Percentiles rank a stretch among this genome's conserved stretches.
phyloP scores from a whole-genome alignment of 257 asterid genomes.

The Solanum chilense region DNA sequence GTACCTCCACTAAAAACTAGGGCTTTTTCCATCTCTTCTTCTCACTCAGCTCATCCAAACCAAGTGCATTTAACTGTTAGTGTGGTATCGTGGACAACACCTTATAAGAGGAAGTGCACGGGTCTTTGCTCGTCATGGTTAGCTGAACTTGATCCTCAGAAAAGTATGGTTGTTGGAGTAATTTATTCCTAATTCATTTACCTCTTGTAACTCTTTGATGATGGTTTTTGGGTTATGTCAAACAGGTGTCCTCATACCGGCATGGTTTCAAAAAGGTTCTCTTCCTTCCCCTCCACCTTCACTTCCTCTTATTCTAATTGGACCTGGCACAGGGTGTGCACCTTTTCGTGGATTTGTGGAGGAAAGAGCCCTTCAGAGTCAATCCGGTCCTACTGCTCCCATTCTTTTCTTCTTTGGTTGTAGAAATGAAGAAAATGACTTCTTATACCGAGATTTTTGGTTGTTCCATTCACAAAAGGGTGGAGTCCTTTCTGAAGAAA shows the following conservation, averaged over 20 bases:
- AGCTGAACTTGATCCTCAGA: constrained; percentile 73
- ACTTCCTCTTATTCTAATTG: constrained; percentile 81
- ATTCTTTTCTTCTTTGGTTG: constrained; percentile 83
- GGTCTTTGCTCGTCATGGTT: constrained; percentile 99
- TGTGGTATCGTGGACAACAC: constrained; percentile 80
- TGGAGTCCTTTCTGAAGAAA: constrained; percentile 70
- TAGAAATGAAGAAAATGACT: constrained; percentile 61
- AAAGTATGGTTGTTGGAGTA: constrained; percentile 23
- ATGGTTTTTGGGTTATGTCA: not conserved
- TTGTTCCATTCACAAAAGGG: constrained; percentile 38
- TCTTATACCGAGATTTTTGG: constrained; percentile 81
- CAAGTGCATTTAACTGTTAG: constrained; percentile 82
- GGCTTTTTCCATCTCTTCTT: constrained; percentile 87
- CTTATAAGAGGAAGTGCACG: constrained; percentile 67
- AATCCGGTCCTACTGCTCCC: constrained; percentile 59
- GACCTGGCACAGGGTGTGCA: constrained; percentile 99
- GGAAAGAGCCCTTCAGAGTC: constrained; percentile 69
- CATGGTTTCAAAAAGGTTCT: constrained; percentile 76
- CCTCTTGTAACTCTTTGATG: not conserved
- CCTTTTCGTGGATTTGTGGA: constrained; percentile 87
- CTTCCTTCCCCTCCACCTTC: constrained; percentile 74
- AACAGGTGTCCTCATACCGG: constrained; percentile 62
- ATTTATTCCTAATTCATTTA: not conserved
- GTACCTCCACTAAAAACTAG: constrained; percentile 81
- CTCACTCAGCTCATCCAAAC: constrained; percentile 67